These are phyloP conservation scores for Xerocomus minutiporus DNA, from an alignment of 1,284 basidiomycete species.

Conservation along the genomic window DNA sequence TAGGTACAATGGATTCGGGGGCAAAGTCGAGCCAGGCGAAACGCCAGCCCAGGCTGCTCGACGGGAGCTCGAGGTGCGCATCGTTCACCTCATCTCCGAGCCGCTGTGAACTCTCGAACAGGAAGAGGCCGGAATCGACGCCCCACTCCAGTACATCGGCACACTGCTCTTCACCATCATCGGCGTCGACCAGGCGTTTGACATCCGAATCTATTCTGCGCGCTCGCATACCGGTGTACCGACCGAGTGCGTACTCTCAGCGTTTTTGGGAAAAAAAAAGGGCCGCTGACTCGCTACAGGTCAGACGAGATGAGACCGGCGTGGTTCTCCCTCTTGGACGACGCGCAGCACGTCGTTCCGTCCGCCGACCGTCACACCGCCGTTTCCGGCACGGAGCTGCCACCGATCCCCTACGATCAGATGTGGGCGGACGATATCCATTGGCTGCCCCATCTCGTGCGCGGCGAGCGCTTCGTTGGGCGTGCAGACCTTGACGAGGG, in stretches of 20 bases:
- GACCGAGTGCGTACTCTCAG: constrained; percentile 47
- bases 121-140: constrained; percentile 76
- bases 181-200: constrained; percentile 52
- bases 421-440: constrained; percentile 43
- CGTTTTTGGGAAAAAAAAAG: too few species aligned
- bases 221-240: constrained; percentile 49
- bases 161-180: constrained; percentile 56
- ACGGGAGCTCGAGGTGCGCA: constrained; percentile 40
- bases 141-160: constrained; percentile 54
- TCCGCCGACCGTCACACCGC: background rate
- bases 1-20: constrained; percentile 52
- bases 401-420: constrained; percentile 33
- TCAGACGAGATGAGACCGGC: constrained; percentile 41
- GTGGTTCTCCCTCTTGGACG: constrained; percentile 35
- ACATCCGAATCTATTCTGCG: constrained; percentile 65
- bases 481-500: constrained; percentile 34
- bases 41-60: constrained; percentile 37
- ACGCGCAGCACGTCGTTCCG: constrained; percentile 11
- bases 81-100: too few species aligned
- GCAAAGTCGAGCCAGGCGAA: constrained; percentile 45
- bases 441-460: constrained; percentile 35
- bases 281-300: constrained; percentile 15
- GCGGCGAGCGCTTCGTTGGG: constrained; percentile 34
- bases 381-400: constrained; percentile 6
- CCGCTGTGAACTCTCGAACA: constrained; percentile 26